A percentile compares a stretch with the other conserved stretches of the same genome.
phyloP scores from a whole-genome alignment of 306 rosid species.

The Quercus glauca region DNA sequence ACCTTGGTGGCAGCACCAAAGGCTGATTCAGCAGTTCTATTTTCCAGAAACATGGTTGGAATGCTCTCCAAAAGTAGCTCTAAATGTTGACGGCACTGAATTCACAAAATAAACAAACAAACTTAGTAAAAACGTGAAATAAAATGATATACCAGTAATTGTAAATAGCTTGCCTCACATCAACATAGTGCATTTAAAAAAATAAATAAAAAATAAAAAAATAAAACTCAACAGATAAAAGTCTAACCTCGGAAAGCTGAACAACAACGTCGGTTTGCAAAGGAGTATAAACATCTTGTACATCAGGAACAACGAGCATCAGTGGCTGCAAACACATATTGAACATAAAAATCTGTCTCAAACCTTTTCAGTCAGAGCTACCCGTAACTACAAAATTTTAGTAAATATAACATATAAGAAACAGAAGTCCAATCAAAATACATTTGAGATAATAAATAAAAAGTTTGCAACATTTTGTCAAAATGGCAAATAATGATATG shows the following conservation, averaged over 20 bases:
- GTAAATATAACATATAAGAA: no score
- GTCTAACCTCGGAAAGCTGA: conserved; percentile 83
- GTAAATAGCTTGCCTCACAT: no score
- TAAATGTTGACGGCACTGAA: conserved; percentile 89
- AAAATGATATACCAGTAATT: no score
- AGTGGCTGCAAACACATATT: conserved; percentile 57
- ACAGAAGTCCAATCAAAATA: neutral
- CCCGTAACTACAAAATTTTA: neutral
- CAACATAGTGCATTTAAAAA: neutral
- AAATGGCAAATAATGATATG: no score
- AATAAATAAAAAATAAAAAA: conserved; percentile 22
- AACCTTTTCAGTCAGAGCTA: neutral
- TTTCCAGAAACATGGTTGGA: conserved; percentile 82
- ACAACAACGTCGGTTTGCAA: conserved; percentile 86
- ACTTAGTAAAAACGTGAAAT: neutral
- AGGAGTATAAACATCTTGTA: conserved; percentile 98
- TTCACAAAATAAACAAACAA: conserved; percentile 20
- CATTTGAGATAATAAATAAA: no score
- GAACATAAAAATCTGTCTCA: conserved; percentile 27
- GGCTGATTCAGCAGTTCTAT: conserved; percentile 90
- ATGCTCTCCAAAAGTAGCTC: conserved; percentile 83
- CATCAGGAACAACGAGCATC: conserved; percentile 98
- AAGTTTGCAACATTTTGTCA: no score
- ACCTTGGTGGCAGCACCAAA: conserved; percentile 97
- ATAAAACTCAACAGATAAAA: conserved; percentile 1